Percentiles rank a stretch among this genome's conserved stretches.
Evolutionary conservation across 176 grass and related monocot species (phyloP).

Genomic region (Oryza brachyantha): DNA sequence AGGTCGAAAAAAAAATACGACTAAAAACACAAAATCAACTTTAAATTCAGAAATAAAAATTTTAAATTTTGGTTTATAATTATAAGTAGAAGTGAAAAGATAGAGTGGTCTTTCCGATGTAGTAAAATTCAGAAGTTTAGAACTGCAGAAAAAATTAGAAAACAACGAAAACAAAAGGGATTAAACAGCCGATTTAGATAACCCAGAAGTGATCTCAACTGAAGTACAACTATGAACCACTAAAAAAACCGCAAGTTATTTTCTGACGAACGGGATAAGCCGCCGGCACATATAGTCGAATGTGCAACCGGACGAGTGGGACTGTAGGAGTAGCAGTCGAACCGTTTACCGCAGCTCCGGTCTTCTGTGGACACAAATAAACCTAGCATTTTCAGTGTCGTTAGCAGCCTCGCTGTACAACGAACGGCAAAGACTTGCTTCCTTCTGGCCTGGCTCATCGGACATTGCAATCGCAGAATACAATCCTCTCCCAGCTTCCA

Average conservation of each 20-base stretch:
- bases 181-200: not conserved
- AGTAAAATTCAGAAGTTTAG: not conserved
- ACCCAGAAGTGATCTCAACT: not conserved
- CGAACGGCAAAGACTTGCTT: conserved; percentile 31
- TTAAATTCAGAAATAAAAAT: no score
- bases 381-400: conserved; percentile 26
- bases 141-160: not conserved
- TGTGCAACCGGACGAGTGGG: not conserved
- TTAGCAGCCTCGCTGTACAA: not conserved
- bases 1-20: no score
- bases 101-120: no score
- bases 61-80: no score
- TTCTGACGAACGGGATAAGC: not conserved
- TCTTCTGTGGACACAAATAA: conserved; percentile 2
- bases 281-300: not conserved
- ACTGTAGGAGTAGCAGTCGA: no score
- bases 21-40: no score
- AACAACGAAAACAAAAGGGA: not conserved
- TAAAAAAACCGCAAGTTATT: not conserved
- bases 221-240: not conserved
- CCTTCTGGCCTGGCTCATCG: not conserved
- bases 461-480: not conserved
- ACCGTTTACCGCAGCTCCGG: not conserved
- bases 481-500: not conserved
- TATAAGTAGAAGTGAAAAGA: no score